Evolutionary conservation across 2,329 filamentous ascomycete genomes (phyloP).

Genomic region (Arthrobotrys conoides): DNA sequence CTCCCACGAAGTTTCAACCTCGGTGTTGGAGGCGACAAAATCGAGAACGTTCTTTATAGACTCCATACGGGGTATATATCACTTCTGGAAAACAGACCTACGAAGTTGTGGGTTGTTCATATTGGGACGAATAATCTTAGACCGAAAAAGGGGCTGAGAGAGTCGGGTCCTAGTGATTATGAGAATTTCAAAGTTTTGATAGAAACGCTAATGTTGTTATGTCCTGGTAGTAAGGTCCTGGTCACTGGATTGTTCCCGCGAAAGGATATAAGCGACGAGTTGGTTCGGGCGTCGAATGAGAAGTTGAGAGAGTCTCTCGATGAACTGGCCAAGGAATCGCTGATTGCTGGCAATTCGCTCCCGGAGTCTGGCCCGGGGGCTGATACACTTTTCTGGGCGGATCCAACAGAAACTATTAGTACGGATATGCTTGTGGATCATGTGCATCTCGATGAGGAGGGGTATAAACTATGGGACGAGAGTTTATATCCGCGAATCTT

Average conservation of each 20-base stretch:
- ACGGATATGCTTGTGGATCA: constrained; percentile 59
- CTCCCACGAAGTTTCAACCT: constrained; percentile 62
- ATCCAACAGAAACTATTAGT: constrained; percentile 17
- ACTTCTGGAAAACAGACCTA: constrained; percentile 6
- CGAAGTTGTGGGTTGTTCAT: constrained; percentile 62
- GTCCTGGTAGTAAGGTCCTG: constrained; percentile 47
- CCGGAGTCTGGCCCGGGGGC: neutral
- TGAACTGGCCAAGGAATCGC: neutral
- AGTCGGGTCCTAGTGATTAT: constrained; percentile 10
- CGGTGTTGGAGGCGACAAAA: constrained; percentile 64
- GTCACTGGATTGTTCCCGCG: constrained; percentile 62
- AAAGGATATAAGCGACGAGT: constrained; percentile 56
- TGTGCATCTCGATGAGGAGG: constrained; percentile 62
- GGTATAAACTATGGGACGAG: constrained; percentile 62
- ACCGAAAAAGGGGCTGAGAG: constrained; percentile 55
- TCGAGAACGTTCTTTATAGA: constrained; percentile 63
- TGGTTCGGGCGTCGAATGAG: constrained; percentile 60
- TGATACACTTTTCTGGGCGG: constrained; percentile 2
- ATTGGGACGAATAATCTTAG: constrained; percentile 63
- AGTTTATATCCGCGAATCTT: constrained; percentile 35
- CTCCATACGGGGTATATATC: constrained; percentile 50
- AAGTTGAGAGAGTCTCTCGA: constrained; percentile 4
- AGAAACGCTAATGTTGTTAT: constrained; percentile 12
- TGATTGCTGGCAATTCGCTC: neutral
- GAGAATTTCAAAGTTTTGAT: constrained; percentile 22